Conservation (phyloP, 768 basidiomycete species). For the Mycena kentingensis region DNA sequence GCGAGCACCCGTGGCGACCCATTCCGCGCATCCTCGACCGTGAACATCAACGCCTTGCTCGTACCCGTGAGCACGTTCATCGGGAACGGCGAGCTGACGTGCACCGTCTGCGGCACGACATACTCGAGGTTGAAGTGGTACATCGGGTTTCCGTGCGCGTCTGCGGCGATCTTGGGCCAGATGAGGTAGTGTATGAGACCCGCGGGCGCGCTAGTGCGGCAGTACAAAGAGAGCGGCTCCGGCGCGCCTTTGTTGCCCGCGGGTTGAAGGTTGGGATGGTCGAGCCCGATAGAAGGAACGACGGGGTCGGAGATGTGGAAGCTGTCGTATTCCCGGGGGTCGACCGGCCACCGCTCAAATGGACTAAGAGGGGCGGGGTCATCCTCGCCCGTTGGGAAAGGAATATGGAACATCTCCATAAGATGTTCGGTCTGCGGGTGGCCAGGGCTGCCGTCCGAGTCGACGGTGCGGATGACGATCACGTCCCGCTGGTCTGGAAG, state of each 20-base stretch:
- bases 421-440: conserved; percentile 11
- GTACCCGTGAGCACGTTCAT: conserved; percentile 45
- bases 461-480: conserved; percentile 50
- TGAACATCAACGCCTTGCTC: conserved; percentile 45
- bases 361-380: conserved; percentile 10
- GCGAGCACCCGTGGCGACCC: conserved; percentile 30
- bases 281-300: conserved; percentile 30
- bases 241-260: conserved; percentile 27
- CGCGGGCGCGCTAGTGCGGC: conserved; percentile 30
- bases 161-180: conserved; percentile 28
- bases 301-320: conserved; percentile 46
- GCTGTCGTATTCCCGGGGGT: conserved; percentile 25
- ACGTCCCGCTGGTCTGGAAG: conserved; percentile 54
- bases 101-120: conserved; percentile 29
- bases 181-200: conserved; percentile 39
- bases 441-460: conserved; percentile 6
- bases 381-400: conserved; percentile 25
- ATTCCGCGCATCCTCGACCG: conserved; percentile 33
- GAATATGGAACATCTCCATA: conserved; percentile 26
- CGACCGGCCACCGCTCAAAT: conserved; percentile 28
- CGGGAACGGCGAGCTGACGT: conserved; percentile 29
- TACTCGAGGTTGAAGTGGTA: conserved; percentile 31
- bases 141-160: conserved; percentile 3
- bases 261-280: conserved; percentile 31
- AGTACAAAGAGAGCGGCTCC: conserved; percentile 43